Evolutionary conservation across 306 rosid genomes (phyloP), one percentile per base, ranked within the genome.

Genomic region (Dryas drummondii): DNA sequence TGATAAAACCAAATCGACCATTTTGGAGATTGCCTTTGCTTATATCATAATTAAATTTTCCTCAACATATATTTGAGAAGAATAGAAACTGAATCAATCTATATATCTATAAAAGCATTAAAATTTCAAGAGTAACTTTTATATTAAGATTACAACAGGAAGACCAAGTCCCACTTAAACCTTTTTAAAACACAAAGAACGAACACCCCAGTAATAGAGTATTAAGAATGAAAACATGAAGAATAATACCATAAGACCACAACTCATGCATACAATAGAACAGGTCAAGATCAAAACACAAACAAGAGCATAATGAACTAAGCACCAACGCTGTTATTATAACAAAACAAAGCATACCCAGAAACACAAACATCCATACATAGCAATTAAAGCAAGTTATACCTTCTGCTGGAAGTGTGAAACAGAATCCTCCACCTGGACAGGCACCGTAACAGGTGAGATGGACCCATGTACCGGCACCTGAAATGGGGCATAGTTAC

Each of bases 331-430:
- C 37, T 51, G 22, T 64, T 50, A 50, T 32, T 17, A 15, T 7
- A 72, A 57, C 17, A 66, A 66, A 9, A 19, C 22, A 56, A 57
- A 72, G 16, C 58, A 51, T 32, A 26, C n/a, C 32, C 16, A 26
- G 4, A 4, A 71, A 44, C 10, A 7, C 44, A 19, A 71, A 27
- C 37, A 27, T 27, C 2, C 2, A 27, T 27, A 27, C 2, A 27
- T 27, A 27, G 37, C 10, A 9, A 74, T n/a, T 40, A 73, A 71
- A 63, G 55, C 51, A 59, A 45, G 69, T 62, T 76, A 80, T 67
- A 96, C 99, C 99, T 78, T 82, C 67, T 85, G 92, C 77, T 78
- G 91, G 67, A 82, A 81, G 57, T 81, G 88, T 70, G 83, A 84
- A 78, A 60, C 85, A 0, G 92, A 87, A n/a, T 71, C 82, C 5